A percentile compares a stretch with the other conserved stretches of the same genome.
phyloP scores from a whole-genome alignment of 306 rosid genomes.

The Chamaecrista fasciculata region DNA sequence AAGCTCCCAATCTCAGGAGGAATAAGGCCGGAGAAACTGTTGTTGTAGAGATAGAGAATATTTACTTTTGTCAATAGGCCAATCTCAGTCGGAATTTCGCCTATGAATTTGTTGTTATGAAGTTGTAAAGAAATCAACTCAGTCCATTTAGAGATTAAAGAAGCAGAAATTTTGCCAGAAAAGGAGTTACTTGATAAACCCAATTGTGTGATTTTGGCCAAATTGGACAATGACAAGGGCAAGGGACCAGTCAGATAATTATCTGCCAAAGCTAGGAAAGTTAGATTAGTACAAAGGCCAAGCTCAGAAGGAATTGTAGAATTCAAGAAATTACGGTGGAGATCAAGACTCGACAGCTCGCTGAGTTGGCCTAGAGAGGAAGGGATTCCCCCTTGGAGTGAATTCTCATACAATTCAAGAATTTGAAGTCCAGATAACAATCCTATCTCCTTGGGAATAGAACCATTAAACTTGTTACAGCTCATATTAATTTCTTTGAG shows the following conservation, averaged over 20 bases:
- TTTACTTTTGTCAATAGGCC: constrained; percentile 47
- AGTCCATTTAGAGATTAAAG: constrained; percentile 59
- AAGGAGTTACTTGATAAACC: constrained; percentile 53
- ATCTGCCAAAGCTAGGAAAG: constrained; percentile 34
- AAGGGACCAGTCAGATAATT: constrained; percentile 46
- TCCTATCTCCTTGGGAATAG: constrained; percentile 42
- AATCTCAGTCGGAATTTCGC: constrained; percentile 51
- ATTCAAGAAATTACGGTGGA: constrained; percentile 31
- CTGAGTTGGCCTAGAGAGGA: constrained; percentile 50
- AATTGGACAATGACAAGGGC: constrained; percentile 46
- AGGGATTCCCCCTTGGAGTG: constrained; percentile 49
- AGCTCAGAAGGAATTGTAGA: constrained; percentile 60
- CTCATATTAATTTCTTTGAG: constrained; percentile 49
- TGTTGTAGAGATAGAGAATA: constrained; percentile 23
- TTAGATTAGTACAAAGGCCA: constrained; percentile 52
- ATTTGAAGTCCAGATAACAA: constrained; percentile 30
- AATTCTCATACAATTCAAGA: constrained; percentile 37
- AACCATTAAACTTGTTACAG: constrained; percentile 39
- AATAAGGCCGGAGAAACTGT: constrained; percentile 37
- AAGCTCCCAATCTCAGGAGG: constrained; percentile 47
- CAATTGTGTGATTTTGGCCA: constrained; percentile 24
- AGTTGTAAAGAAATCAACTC: constrained; percentile 50
- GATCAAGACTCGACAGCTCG: constrained; percentile 39
- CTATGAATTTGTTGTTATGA: constrained; percentile 47
- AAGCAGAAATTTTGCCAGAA: constrained; percentile 48